Evolutionary conservation across 106 monocot species (phyloP), one percentile per base, ranked within the genome.

Genomic region (Dendrobium huoshanense): DNA sequence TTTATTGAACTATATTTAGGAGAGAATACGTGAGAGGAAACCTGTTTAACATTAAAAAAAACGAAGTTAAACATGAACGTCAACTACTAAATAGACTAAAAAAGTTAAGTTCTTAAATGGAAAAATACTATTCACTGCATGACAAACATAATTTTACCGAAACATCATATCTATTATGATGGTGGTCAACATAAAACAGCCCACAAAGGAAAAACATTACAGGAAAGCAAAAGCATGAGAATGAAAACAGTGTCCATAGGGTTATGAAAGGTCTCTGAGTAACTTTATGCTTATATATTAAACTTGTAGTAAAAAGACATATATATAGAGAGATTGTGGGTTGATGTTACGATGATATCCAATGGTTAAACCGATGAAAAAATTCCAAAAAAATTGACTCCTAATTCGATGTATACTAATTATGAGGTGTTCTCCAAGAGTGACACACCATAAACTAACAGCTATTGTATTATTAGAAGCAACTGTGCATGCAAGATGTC

Each of bases 11-110:
- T 70, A 72, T 80, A 8, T 9, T 70, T 78, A 74, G 70, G 56
- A 51, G 56, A 67, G 41, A 84, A 65, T 44, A 37, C 20, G 31
- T 79, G 72, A 82, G 73, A 55, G 2, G 54, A 22, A 48, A 75
- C 81, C 89, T 87, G 54, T 41, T 67, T 73, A 79, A 56, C 59
- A 56, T 41, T 41, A 83, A 74, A 45, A 27, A 49, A 27, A 49
- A 27, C 3, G 41, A 68, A 70, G 16, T 33, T 15, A 70, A 70
- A 33, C 70, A 70, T 33, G 70, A 70, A 70, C 13, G 15, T 16
- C 70, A 70, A 29, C 70, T 37, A 70, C 70, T 37, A 70, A 61
- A 61, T 61, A 61, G 22, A n/a, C 20, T 61, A 4, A 51, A n/a
- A 61, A 61, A 61, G 61, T 8, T n/a, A 61, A 61, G 4, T 61